These are phyloP conservation scores for Paramecium bursaria DNA, from an alignment of 73 alveolate species.

Conservation along the genomic window DNA sequence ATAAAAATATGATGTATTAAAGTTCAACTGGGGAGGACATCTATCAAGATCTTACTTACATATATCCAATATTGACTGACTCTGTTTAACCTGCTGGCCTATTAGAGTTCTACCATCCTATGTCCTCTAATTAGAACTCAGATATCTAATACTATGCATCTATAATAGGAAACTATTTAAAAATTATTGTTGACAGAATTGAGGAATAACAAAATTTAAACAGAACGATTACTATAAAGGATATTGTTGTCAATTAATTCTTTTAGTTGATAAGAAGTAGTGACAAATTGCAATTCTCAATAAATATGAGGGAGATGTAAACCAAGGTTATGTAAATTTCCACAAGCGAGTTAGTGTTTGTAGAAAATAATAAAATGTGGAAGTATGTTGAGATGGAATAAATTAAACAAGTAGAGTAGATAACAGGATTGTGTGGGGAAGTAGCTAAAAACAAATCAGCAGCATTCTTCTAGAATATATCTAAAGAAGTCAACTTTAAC, in stretches of 20 bases:
- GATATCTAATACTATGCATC: slow-evolving; percentile 45
- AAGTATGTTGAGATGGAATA: background rate
- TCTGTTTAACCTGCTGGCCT: slow-evolving; percentile 34
- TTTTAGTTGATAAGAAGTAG: background rate
- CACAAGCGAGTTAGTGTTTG: slow-evolving; percentile 26
- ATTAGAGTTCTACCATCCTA: slow-evolving; percentile 22
- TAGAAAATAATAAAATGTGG: slow-evolving; percentile 26
- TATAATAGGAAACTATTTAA: slow-evolving; percentile 17
- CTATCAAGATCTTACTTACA: slow-evolving; percentile 36
- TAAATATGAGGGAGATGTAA: background rate
- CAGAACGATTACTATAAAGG: background rate
- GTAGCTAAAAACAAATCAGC: slow-evolving; percentile 20
- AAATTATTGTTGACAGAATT: background rate
- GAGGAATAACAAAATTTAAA: background rate
- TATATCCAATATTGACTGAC: slow-evolving; percentile 16
- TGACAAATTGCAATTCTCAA: background rate
- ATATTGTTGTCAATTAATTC: slow-evolving; percentile 1
- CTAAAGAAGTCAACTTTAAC: slow-evolving; percentile 8
- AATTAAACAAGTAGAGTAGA: background rate
- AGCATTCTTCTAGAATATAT: slow-evolving; percentile 20
- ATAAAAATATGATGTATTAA: slow-evolving; percentile 10
- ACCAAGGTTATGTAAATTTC: slow-evolving; percentile 16
- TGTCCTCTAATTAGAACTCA: background rate
- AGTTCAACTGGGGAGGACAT: slow-evolving; percentile 32
- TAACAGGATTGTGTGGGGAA: slow-evolving; percentile 41